Evolutionary conservation across 2,329 filamentous ascomycete genomes (phyloP), one percentile per base, ranked within the genome.

Genomic region (Pseudocercospora macadamiae): DNA sequence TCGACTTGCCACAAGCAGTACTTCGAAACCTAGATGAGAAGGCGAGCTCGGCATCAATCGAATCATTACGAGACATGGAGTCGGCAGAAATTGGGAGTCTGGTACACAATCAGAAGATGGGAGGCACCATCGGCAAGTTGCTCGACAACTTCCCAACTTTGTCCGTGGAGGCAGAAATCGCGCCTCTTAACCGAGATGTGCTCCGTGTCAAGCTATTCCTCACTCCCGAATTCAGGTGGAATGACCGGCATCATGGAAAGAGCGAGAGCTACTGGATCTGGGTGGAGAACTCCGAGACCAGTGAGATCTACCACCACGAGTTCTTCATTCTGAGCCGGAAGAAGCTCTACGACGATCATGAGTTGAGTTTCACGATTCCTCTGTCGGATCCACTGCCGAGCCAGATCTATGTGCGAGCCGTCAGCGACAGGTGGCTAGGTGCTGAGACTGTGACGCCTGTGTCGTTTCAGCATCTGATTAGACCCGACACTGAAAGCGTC

Each of bases 211-310:
- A 89, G 70, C 84, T 99, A 0, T 90, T 83, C 67, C 83, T 99
- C 16, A 91, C 88, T 1, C 91, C 95, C 0, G 93, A 97, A 52
- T 99, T 99, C 71, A 82, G 82, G 34, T 99, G 95, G 95, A 96
- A 96, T 67, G 93, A 97, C 66, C 87, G 90, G 47, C 85, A 96
- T 59, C 93, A 99, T 71, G 96, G 96, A 16, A 91, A 88, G 2
- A 97, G 93, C 0, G 95, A 99, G 71, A 93, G 93, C 3, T 99
- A 96, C 77, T 99, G 96, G 84, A 89, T 99, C 58, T 99, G 95
- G 96, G 93, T 99, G 2, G 95, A 99, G 74, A 96, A 97, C 72
- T 97, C 93, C 0, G 95, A 97, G 68, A 97, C 93, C 0, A 93
- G 91, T 0, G 93, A 97, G 74, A 97, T 99, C 37, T 97, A 96